Evolutionary conservation across 2,329 filamentous ascomycete species (phyloP).

Genomic region (Aspergillus viridinutans): DNA sequence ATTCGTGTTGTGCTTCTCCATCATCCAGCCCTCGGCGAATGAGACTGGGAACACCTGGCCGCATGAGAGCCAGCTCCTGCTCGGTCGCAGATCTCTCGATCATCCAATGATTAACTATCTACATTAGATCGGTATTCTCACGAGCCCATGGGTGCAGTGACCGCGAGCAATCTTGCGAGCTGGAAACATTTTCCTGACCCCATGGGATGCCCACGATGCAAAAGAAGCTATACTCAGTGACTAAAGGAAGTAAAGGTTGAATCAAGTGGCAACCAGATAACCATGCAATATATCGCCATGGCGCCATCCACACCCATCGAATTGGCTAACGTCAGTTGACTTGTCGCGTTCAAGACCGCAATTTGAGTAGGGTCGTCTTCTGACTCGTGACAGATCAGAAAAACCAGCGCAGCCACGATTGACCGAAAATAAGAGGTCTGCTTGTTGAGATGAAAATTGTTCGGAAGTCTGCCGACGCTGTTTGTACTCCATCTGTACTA

Average conservation of each 20-base stretch:
- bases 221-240: conserved; percentile 8
- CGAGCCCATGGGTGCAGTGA: not conserved
- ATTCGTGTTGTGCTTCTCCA: not conserved
- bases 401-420: not conserved
- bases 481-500: not conserved
- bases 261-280: not conserved
- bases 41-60: not conserved
- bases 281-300: not conserved
- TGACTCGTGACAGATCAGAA: conserved; percentile 33
- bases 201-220: conserved; percentile 8
- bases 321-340: conserved; percentile 6
- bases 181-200: not conserved
- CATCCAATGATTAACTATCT: not conserved
- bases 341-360: conserved; percentile 8
- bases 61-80: not conserved
- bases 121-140: not conserved
- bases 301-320: not conserved
- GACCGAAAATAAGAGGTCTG: not conserved
- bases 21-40: not conserved
- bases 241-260: not conserved
- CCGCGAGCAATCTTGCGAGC: not conserved
- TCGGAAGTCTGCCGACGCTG: not conserved
- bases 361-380: conserved; percentile 13
- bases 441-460: not conserved
- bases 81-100: not conserved